Evolutionary conservation across 192 early-diverging fungal genomes (phyloP), one percentile per base, ranked within the genome.

Genomic region (Cladochytrium replicatum): DNA sequence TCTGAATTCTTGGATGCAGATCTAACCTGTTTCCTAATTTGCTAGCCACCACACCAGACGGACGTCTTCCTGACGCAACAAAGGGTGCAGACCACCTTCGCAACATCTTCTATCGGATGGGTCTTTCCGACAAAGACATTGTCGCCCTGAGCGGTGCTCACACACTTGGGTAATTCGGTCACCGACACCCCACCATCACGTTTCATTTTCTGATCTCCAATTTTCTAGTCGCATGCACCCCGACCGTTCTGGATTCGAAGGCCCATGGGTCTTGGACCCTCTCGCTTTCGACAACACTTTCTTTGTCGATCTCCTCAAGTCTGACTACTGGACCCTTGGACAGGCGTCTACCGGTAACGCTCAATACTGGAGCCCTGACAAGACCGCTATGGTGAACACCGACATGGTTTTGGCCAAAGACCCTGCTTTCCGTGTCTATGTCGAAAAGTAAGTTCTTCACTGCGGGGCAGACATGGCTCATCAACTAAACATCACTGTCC

Each of bases 301-400:
- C 66, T 76, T 68, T 40, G 61, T 61, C 28, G 38, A 23, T 6
- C 25, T 49, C 4, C 48, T 61, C 32, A 27, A 39, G n/a, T n/a
- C n/a, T n/a, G n/a, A n/a, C n/a, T n/a, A n/a, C n/a, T n/a, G n/a
- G n/a, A n/a, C n/a, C n/a, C n/a, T n/a, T n/a, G n/a, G n/a, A n/a
- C n/a, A n/a, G 56, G 60, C 91, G 7, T 97, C 91, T 91, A 89
- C 84, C 49, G 90, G 89, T 1, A 85, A 87, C 6, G 64, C 75
- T 63, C 91, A 97, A 69, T 94, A 72, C 57, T 81, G 80, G 43
- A 89, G 94, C 65, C 79, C 81, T 58, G 62, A 70, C 61, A 68
- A 41, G 15, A 54, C 81, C 29, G 84, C 82, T 79, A 77, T 81
- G 73, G 58, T 82, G 21, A 75, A 77, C 38, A 66, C 78, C 39